phyloP scores from a whole-genome alignment of 2,329 filamentous ascomycete species.

The Apiospora pterosperma region DNA sequence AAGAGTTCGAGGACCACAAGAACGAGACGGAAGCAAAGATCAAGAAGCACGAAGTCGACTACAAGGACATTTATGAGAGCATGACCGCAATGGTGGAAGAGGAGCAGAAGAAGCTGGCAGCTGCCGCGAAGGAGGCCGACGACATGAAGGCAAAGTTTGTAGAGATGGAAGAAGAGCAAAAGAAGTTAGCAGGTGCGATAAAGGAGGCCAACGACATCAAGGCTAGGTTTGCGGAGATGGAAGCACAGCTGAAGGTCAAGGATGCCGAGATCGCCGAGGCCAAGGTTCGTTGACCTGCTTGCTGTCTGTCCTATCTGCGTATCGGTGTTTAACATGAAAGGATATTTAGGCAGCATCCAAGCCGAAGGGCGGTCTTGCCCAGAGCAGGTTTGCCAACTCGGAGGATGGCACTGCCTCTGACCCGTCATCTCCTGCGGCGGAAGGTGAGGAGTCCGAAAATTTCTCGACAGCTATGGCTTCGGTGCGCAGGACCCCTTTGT shows the following conservation, averaged over 20 bases:
- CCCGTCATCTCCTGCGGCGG: slow-evolving; percentile 34
- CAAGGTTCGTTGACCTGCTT: slow-evolving; percentile 42
- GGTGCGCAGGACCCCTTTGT: slow-evolving; percentile 54
- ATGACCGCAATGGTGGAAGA: slow-evolving; percentile 60
- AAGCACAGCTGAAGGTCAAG: slow-evolving; percentile 48
- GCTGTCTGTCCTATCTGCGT: slow-evolving; percentile 10
- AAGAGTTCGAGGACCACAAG: slow-evolving; percentile 51
- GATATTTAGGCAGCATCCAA: slow-evolving; percentile 21
- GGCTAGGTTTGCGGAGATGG: slow-evolving; percentile 31
- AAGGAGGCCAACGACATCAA: slow-evolving; percentile 28
- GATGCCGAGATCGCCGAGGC: slow-evolving; percentile 62
- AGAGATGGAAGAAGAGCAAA: slow-evolving; percentile 43
- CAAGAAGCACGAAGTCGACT: slow-evolving; percentile 57
- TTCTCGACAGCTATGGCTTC: slow-evolving; percentile 64
- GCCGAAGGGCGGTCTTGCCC: slow-evolving; percentile 47
- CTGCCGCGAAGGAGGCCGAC: slow-evolving; percentile 25
- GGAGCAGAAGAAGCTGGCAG: slow-evolving; percentile 38
- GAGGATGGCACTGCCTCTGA: slow-evolving; percentile 31
- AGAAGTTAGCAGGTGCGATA: slow-evolving; percentile 26
- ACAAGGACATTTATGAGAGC: slow-evolving; percentile 61
- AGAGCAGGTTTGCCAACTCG: slow-evolving; percentile 47
- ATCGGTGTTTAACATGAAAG: neutral
- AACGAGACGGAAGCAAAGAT: slow-evolving; percentile 47
- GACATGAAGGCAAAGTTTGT: slow-evolving; percentile 26
- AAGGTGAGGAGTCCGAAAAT: slow-evolving; percentile 61